Evolutionary conservation across 2,329 filamentous ascomycete genomes (phyloP).

Genomic region (Colletotrichum ledebouriae): DNA sequence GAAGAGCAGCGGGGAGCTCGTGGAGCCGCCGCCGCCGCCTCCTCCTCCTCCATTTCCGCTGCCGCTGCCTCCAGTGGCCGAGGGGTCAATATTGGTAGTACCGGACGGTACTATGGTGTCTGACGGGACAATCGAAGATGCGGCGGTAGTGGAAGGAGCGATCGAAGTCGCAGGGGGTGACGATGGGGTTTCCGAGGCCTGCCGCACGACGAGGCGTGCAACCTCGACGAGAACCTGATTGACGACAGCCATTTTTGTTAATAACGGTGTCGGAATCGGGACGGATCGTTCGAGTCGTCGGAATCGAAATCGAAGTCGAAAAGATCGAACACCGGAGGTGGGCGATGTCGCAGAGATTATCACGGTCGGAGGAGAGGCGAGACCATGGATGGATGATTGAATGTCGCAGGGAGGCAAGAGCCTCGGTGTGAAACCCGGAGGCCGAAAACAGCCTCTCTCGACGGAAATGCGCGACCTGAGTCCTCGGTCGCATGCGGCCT

Average conservation of each 20-base stretch:
- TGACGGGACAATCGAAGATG: constrained; percentile 42
- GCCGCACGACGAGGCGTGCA: constrained; percentile 53
- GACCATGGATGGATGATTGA: constrained; percentile 30
- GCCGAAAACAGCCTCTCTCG: constrained; percentile 37
- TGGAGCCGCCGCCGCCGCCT: constrained; percentile 46
- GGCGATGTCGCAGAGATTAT: constrained; percentile 32
- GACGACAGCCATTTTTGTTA: constrained; percentile 52
- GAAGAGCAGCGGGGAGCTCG: constrained; percentile 70
- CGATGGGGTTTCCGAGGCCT: constrained; percentile 6
- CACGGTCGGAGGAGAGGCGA: constrained; percentile 30
- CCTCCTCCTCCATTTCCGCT: constrained; percentile 24
- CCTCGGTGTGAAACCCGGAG: constrained; percentile 24
- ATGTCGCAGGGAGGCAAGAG: constrained; percentile 14
- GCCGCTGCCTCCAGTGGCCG: constrained; percentile 16
- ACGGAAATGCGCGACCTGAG: constrained; percentile 35
- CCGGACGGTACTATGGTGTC: constrained; percentile 28
- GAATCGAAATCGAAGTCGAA: constrained; percentile 10
- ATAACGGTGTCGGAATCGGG: neutral
- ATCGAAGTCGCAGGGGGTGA: constrained; percentile 42
- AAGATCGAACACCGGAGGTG: constrained; percentile 25
- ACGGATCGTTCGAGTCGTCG: constrained; percentile 7
- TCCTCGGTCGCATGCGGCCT: constrained; percentile 39
- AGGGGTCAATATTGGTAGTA: neutral
- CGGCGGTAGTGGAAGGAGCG: constrained; percentile 32
- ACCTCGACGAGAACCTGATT: constrained; percentile 54